Percentiles rank a stretch among this genome's conserved stretches.
phyloP scores from a whole-genome alignment of 1,284 basidiomycete species.

The Ganoderma multipileum region DNA sequence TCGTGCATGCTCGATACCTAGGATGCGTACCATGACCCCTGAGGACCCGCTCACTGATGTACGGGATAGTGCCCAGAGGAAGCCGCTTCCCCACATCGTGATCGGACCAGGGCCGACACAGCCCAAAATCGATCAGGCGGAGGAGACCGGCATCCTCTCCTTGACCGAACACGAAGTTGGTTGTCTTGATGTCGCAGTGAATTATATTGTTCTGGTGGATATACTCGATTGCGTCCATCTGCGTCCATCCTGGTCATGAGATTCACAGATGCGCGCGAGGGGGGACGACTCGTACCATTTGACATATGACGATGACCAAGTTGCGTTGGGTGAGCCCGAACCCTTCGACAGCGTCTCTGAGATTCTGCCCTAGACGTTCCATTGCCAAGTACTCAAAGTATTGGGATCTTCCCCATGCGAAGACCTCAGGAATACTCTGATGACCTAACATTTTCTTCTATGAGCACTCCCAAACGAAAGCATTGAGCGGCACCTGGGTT shows the following conservation, averaged over 20 bases:
- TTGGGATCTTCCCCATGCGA: conserved; percentile 14
- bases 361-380: conserved; percentile 6
- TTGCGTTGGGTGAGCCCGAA: background rate
- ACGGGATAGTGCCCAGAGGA: background rate
- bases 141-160: background rate
- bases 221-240: background rate
- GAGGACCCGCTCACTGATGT: background rate
- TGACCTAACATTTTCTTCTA: background rate
- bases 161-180: background rate
- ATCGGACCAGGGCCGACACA: background rate
- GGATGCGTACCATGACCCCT: background rate
- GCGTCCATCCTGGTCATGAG: background rate
- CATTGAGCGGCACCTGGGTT: background rate
- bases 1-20: background rate
- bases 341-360: background rate
- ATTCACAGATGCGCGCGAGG: background rate
- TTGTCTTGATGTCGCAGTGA: background rate
- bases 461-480: background rate
- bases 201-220: background rate
- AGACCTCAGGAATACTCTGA: conserved; percentile 14
- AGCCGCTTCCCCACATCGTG: background rate
- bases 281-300: background rate
- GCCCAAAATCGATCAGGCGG: background rate
- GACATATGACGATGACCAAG: background rate
- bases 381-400: conserved; percentile 23